Base-by-base conservation (phyloP, 2,329 filamentous ascomycete genomes). In the Pezicula carpinea region DNA sequence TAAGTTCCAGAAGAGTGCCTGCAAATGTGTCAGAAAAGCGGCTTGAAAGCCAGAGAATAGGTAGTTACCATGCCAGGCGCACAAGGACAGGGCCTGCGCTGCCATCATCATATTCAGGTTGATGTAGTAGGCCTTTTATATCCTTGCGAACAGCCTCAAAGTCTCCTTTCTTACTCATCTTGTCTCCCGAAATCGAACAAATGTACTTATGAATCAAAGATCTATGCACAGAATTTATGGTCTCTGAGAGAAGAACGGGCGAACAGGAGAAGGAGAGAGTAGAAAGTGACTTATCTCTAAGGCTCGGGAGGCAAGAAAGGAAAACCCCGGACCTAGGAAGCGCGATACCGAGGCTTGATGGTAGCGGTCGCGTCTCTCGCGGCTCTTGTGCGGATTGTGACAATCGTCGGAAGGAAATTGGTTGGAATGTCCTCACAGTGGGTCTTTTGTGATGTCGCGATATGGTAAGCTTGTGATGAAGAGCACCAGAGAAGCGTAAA, bases 1-100 rank as follows among this genome's bases (percentile, higher is more conserved):
- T 83, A 84, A 5, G 80, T 84, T 22, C 81, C 80, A 1, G 80
- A 66, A n/a, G 76, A 76, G 65, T 85, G 81, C 77, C 77, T 77
- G 46, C 23, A 31, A 41, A 13, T 34, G 21, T 52, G 47, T 51
- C 33, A 51, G 31, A 15, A 35, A 35, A 15, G 42, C 55, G 22
- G 54, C 47, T 46, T 22, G 21, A 36, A 33, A 40, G 14, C 33
- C 42, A 33, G 3, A 34, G 13, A 21, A 36, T 34, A 23, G 8
- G 15, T 31, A 64, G 69, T 53, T 64, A 77, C 79, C 79, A 84
- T 47, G 81, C 81, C 34, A 84, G 69, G 11, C 81, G 75, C 46
- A 84, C 79, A 43, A 84, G 74, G 0, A 84, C 76, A 0, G 80
- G 81, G 1, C 80, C 81, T 23, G 78, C 77, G 48, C 76, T 81